Evolutionary conservation across 306 rosid species (phyloP).

Genomic region (Glycyrrhiza uralensis): DNA sequence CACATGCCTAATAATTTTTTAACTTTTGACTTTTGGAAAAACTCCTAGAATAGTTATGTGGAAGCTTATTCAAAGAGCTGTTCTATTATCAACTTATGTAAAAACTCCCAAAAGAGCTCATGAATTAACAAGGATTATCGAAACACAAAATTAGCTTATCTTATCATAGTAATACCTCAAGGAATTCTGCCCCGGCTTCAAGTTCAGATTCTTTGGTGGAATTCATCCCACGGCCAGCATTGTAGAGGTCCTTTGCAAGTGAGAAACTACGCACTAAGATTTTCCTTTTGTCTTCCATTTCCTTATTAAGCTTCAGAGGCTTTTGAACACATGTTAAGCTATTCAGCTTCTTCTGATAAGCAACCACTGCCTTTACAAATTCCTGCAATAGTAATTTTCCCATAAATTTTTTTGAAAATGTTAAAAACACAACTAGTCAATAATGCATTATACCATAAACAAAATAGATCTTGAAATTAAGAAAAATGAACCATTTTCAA

Average conservation of each 20-base stretch:
- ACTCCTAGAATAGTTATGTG: too few species aligned
- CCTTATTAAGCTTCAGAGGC: conserved; percentile 51
- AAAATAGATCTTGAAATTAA: not conserved
- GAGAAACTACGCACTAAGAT: conserved; percentile 70
- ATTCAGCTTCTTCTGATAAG: conserved; percentile 69
- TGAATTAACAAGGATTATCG: too few species aligned
- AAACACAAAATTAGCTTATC: too few species aligned
- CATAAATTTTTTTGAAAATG: not conserved
- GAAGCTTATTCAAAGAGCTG: too few species aligned
- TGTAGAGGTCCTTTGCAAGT: conserved; percentile 65
- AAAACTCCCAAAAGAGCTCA: too few species aligned
- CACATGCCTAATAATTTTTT: too few species aligned
- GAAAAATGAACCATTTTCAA: not conserved
- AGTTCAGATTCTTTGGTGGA: conserved; percentile 65
- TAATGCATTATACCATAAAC: not conserved
- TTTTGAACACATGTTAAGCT: conserved; percentile 34
- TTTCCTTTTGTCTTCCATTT: conserved; percentile 69
- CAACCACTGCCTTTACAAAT: conserved; percentile 82
- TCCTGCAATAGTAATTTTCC: conserved; percentile 56
- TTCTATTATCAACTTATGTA: too few species aligned
- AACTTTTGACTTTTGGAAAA: too few species aligned
- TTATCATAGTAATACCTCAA: too few species aligned
- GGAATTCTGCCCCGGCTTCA: conserved; percentile 78
- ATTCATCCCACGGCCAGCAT: conserved; percentile 31
- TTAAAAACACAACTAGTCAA: not conserved